Evolutionary conservation across 2,329 filamentous ascomycete genomes (phyloP).

Genomic region (Fusarium nygamai): DNA sequence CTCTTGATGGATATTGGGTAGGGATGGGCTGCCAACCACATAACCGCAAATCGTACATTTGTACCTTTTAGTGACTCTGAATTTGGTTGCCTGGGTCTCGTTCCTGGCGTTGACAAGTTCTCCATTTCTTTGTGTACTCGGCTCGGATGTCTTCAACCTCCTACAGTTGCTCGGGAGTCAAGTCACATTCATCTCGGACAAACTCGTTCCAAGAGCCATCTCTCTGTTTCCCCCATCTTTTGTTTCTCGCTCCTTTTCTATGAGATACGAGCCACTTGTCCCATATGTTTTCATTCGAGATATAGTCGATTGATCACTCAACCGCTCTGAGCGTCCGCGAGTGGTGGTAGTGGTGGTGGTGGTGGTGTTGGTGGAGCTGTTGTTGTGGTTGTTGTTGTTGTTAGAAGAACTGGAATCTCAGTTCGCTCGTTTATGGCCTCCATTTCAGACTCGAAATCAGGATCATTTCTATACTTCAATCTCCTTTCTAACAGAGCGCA

Average conservation of each 20-base stretch:
- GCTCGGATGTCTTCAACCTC: neutral
- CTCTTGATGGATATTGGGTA: accelerated
- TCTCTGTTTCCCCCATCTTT: neutral
- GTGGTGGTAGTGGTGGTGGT: neutral
- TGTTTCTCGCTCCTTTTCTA: neutral
- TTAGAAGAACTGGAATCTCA: too few species aligned
- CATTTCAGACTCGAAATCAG: too few species aligned
- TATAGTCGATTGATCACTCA: neutral
- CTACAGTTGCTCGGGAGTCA: neutral
- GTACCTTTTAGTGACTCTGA: neutral
- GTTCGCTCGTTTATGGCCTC: too few species aligned
- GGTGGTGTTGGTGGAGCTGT: neutral
- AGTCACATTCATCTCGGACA: neutral
- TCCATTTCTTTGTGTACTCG: neutral
- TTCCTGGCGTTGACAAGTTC: neutral
- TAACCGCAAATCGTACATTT: neutral
- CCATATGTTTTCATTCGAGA: neutral
- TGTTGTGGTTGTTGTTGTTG: too few species aligned
- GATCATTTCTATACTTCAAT: neutral
- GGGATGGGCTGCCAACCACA: neutral
- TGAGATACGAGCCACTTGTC: too few species aligned
- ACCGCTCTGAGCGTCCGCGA: neutral
- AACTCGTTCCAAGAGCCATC: neutral
- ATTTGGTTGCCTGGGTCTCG: neutral
- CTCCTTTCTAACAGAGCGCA: neutral